Evolutionary conservation across 768 basidiomycete genomes (phyloP), one percentile per base, ranked within the genome.

Genomic region (Termitomyces sp.): DNA sequence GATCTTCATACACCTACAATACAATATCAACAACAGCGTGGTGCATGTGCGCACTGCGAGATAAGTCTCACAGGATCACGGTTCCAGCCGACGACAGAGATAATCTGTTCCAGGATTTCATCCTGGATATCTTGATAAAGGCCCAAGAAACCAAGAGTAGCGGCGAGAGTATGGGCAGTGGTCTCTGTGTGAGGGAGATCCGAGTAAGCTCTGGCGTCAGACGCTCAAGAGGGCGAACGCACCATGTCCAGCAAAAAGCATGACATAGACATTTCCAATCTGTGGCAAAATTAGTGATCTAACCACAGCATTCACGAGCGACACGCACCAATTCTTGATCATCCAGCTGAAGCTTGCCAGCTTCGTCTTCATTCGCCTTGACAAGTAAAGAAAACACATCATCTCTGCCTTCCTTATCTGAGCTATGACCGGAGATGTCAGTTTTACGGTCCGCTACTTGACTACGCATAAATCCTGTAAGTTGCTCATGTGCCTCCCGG

Each of bases 201-300:
- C 48, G 37, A 57, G 24, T 14, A 7, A 34, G 24, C 38, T 10
- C n/a, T 15, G 5, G 2, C 19, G 12, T 11, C 37, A 40, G 21
- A 24, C 9, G 30, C n/a, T 38, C 22, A 38, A 8, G 8, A 58
- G 9, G 12, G 32, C 15, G 21, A 21, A 40, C 67, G 34, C 57
- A 76, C 81, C 83, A 63, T 84, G 80, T 12, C 84, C 83, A 43
- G 83, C 82, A 40, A 84, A 77, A 22, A 86, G 66, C 62, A 81
- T 69, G 11, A 75, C 59, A 58, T 74, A 83, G 1, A 80, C 62
- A 48, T 83, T 83, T 5, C 80, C 81, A 46, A 81, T 78, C 80
- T 80, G 54, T 38, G 38, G 2, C 45, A 38, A 24, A 38, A 5
- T 44, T 24, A 17, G 32, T 24, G 12, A 9, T 22, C 38, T 3